A percentile compares a stretch with the other conserved stretches of the same genome.
These are phyloP conservation scores for Onygenales sp. DNA, from an alignment of 2,329 filamentous ascomycete genomes.

Conservation along the genomic window DNA sequence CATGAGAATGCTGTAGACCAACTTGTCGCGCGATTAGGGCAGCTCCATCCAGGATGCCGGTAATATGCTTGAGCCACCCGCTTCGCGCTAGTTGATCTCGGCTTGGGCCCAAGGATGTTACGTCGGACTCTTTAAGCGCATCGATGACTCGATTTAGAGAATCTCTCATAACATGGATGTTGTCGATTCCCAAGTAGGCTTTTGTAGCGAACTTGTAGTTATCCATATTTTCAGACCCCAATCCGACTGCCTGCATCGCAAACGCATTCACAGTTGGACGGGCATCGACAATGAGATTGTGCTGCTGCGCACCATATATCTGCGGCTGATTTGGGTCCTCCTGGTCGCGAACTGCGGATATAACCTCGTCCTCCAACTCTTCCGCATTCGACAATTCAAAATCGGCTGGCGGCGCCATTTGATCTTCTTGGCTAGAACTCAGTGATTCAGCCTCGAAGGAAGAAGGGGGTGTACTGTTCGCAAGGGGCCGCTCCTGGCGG, in stretches of 20 bases:
- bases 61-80: slow-evolving; percentile 85
- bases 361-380: slow-evolving; percentile 58
- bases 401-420: slow-evolving; percentile 34
- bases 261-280: slow-evolving; percentile 88
- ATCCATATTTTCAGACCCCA: slow-evolving; percentile 96
- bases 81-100: slow-evolving; percentile 72
- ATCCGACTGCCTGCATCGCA: slow-evolving; percentile 85
- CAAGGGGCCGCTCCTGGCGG: slow-evolving; percentile 34
- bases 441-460: slow-evolving; percentile 34
- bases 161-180: slow-evolving; percentile 95
- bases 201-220: slow-evolving; percentile 90
- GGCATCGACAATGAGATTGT: slow-evolving; percentile 91
- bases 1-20: slow-evolving; percentile 86
- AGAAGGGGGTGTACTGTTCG: slow-evolving; percentile 27
- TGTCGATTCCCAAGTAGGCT: slow-evolving; percentile 89
- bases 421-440: slow-evolving; percentile 43
- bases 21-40: slow-evolving; percentile 77
- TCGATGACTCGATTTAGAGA: slow-evolving; percentile 83
- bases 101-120: slow-evolving; percentile 72
- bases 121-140: slow-evolving; percentile 83
- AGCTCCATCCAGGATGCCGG: slow-evolving; percentile 72
- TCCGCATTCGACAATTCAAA: slow-evolving; percentile 53
- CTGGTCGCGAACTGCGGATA: slow-evolving; percentile 46
- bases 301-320: slow-evolving; percentile 85
- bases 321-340: slow-evolving; percentile 52